Percentiles rank a stretch among this genome's conserved stretches.
Conservation (phyloP, 306 rosid species). For the peach (Prunus persica) region DNA sequence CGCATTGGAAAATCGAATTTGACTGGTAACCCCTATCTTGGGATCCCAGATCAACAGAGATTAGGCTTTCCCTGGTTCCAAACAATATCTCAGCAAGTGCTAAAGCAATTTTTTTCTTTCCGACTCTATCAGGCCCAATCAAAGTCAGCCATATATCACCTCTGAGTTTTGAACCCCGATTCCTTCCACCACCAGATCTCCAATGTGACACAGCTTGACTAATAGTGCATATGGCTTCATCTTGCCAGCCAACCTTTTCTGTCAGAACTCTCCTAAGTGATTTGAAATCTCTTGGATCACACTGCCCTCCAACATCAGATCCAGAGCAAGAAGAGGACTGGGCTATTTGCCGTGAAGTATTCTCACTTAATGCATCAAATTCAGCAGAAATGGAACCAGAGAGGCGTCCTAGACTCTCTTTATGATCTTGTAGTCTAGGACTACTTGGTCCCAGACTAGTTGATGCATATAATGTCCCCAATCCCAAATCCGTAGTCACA, state of each 20-base stretch:
- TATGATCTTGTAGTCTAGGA: slow-evolving; percentile 38
- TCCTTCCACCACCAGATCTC: slow-evolving; percentile 50
- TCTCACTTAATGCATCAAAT: slow-evolving; percentile 39
- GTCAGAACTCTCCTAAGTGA: slow-evolving; percentile 45
- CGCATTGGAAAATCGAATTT: slow-evolving; percentile 42
- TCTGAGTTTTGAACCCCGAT: slow-evolving; percentile 39
- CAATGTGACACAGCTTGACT: slow-evolving; percentile 45
- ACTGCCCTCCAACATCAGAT: slow-evolving; percentile 35
- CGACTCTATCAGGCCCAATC: slow-evolving; percentile 77
- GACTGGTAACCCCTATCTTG: slow-evolving; percentile 32
- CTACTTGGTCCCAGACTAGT: slow-evolving; percentile 42
- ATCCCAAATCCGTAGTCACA: slow-evolving; percentile 91
- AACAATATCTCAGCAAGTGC: slow-evolving; percentile 65
- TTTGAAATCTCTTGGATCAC: slow-evolving; percentile 61
- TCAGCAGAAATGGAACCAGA: slow-evolving; percentile 59
- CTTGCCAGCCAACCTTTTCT: slow-evolving; percentile 77
- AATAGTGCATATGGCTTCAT: slow-evolving; percentile 62
- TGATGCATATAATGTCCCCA: slow-evolving; percentile 70
- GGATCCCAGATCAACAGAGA: slow-evolving; percentile 59
- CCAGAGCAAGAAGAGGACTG: slow-evolving; percentile 44
- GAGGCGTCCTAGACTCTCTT: slow-evolving; percentile 32
- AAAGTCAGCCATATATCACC: slow-evolving; percentile 80
- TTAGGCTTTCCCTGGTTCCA: slow-evolving; percentile 52
- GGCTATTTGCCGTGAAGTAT: slow-evolving; percentile 31
- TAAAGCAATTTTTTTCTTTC: slow-evolving; percentile 67